Percentiles rank a stretch among this genome's conserved stretches.
phyloP scores from a whole-genome alignment of 176 grass and related monocot genomes.

The Cymbopogon citratus region DNA sequence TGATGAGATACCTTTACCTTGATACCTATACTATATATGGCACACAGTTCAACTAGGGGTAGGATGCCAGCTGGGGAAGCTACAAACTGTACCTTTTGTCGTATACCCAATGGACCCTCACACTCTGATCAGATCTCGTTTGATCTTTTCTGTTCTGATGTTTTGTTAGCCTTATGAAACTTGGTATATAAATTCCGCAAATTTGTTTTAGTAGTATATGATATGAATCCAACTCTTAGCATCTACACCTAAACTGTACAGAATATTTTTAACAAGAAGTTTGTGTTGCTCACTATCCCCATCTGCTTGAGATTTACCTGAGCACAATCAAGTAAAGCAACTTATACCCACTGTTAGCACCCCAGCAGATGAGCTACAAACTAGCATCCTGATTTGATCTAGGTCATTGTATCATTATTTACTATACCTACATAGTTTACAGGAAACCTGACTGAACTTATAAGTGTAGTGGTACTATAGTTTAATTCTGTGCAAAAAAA shows the following conservation, averaged over 20 bases:
- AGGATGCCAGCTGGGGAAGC: background rate
- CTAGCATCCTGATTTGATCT: slow-evolving; percentile 9
- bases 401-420: slow-evolving; percentile 4
- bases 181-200: background rate
- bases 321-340: slow-evolving; percentile 12
- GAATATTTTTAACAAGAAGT: slow-evolving; percentile 2
- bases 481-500: slow-evolving; percentile 12
- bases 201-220: background rate
- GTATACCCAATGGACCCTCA: background rate
- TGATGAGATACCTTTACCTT: background rate
- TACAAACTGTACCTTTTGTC: background rate
- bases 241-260: background rate
- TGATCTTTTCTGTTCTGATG: background rate
- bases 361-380: slow-evolving; percentile 7
- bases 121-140: background rate
- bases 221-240: background rate
- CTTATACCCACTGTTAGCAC: background rate
- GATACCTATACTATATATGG: background rate
- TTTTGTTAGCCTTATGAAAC: slow-evolving; percentile 7
- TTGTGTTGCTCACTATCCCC: background rate
- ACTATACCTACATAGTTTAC: background rate
- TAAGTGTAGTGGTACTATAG: slow-evolving; percentile 13
- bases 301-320: slow-evolving; percentile 13
- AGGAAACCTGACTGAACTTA: background rate
- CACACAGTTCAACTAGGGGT: background rate